Evolutionary conservation across 1,139 yeast genomes (phyloP).

Genomic region (Lipomyces yarrowii): DNA sequence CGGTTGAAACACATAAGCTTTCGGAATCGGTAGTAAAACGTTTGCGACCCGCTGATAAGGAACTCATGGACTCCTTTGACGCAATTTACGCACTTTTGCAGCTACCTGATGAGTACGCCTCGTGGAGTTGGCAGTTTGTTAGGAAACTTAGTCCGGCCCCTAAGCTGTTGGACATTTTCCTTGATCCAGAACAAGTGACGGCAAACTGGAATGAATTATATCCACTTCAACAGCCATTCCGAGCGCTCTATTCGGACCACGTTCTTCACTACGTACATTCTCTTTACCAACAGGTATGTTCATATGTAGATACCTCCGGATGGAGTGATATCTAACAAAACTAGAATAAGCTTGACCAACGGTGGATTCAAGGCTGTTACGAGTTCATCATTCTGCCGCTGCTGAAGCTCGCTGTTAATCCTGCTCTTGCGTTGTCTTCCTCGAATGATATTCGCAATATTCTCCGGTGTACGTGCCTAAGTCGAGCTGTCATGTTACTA

Average conservation of each 20-base stretch:
- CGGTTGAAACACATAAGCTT: not conserved
- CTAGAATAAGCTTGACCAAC: not conserved
- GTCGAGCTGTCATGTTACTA: slow-evolving; percentile 5
- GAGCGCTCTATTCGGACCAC: slow-evolving; percentile 16
- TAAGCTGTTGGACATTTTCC: slow-evolving; percentile 6
- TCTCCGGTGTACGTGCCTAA: slow-evolving; percentile 12
- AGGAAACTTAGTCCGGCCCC: slow-evolving; percentile 15
- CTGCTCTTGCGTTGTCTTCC: slow-evolving; percentile 7
- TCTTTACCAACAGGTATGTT: not conserved
- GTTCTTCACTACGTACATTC: slow-evolving; percentile 7
- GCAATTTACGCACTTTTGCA: slow-evolving; percentile 8
- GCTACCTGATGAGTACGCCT: slow-evolving; percentile 21
- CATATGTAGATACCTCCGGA: not conserved
- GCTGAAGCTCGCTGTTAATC: slow-evolving; percentile 1
- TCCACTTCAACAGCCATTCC: slow-evolving; percentile 16
- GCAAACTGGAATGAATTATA: slow-evolving; percentile 13
- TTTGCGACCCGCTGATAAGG: slow-evolving; percentile 15
- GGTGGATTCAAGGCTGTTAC: slow-evolving; percentile 5
- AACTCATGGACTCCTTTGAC: slow-evolving; percentile 15
- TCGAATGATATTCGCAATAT: not conserved
- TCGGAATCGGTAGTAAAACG: not conserved
- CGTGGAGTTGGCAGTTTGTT: slow-evolving; percentile 7
- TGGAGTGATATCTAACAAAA: not conserved
- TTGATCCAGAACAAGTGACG: slow-evolving; percentile 8
- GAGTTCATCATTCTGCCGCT: slow-evolving; percentile 9